Evolutionary conservation across 2,329 filamentous ascomycete species (phyloP).

Genomic region (Fusarium annulatum): DNA sequence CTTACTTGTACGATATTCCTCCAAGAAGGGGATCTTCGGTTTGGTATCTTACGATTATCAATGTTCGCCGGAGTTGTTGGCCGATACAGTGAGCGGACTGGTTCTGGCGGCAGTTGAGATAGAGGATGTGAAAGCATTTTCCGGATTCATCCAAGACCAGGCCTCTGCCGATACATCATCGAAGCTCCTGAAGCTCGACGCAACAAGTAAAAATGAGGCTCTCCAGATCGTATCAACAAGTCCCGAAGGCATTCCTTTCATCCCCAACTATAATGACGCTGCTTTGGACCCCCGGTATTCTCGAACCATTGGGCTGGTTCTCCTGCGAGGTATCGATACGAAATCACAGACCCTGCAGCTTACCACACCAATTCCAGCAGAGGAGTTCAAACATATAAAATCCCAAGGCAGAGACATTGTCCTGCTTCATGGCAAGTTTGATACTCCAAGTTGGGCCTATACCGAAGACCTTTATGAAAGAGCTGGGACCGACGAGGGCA

Average conservation of each 20-base stretch:
- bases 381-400: constrained; percentile 54
- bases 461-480: constrained; percentile 68
- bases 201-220: not conserved
- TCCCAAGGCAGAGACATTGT: constrained; percentile 63
- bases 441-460: constrained; percentile 76
- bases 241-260: constrained; percentile 70
- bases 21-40: constrained; percentile 66
- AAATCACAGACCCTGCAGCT: constrained; percentile 67
- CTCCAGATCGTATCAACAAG: constrained; percentile 33
- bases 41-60: constrained; percentile 76
- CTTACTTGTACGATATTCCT: constrained; percentile 70
- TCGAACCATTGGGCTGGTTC: constrained; percentile 69
- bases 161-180: not conserved
- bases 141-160: constrained; percentile 39
- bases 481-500: constrained; percentile 47
- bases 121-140: constrained; percentile 64
- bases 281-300: constrained; percentile 70
- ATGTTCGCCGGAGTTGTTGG: constrained; percentile 66
- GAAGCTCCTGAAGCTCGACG: constrained; percentile 35
- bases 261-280: constrained; percentile 64
- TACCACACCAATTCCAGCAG: constrained; percentile 67
- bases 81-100: constrained; percentile 76
- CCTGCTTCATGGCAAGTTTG: constrained; percentile 75
- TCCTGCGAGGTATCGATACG: constrained; percentile 76
- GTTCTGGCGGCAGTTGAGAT: constrained; percentile 74